These are phyloP conservation scores for Chalciporus pseudorubinellus DNA, from an alignment of 768 basidiomycete genomes.

Conservation along the genomic window DNA sequence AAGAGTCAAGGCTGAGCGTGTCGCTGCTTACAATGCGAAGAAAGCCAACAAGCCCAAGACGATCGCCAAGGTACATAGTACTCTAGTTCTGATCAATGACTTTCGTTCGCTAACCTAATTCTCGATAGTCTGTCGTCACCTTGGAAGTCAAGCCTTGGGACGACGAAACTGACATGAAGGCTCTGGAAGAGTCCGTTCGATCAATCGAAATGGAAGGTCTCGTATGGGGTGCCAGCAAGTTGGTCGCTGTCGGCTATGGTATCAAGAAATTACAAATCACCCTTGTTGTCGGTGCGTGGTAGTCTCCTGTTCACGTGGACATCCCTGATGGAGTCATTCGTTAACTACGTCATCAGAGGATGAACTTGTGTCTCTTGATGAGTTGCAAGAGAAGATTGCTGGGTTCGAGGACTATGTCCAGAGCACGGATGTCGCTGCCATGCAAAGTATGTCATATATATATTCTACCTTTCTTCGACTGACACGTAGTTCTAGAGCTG, in stretches of 20 bases:
- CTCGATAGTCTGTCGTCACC: conserved; percentile 91
- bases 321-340: background rate
- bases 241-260: conserved; percentile 90
- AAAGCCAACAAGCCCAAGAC: conserved; percentile 91
- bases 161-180: conserved; percentile 96
- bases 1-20: conserved; percentile 84
- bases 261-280: conserved; percentile 89
- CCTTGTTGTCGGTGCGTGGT: conserved; percentile 51
- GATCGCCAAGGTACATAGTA: conserved; percentile 68
- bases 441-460: conserved; percentile 66
- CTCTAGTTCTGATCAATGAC: background rate
- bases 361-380: conserved; percentile 88
- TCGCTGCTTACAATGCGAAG: conserved; percentile 90
- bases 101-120: conserved; percentile 11
- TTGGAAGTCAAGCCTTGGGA: conserved; percentile 99
- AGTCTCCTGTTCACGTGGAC: background rate
- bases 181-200: conserved; percentile 78
- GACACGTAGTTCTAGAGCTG: conserved; percentile 19
- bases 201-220: conserved; percentile 88
- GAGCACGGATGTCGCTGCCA: conserved; percentile 87
- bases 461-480: background rate
- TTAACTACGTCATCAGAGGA: conserved; percentile 61
- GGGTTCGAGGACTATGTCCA: conserved; percentile 89
- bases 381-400: conserved; percentile 85
- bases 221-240: conserved; percentile 92